phyloP scores from a whole-genome alignment of 176 grass and related monocot genomes.

The Aegilops bicornis region DNA sequence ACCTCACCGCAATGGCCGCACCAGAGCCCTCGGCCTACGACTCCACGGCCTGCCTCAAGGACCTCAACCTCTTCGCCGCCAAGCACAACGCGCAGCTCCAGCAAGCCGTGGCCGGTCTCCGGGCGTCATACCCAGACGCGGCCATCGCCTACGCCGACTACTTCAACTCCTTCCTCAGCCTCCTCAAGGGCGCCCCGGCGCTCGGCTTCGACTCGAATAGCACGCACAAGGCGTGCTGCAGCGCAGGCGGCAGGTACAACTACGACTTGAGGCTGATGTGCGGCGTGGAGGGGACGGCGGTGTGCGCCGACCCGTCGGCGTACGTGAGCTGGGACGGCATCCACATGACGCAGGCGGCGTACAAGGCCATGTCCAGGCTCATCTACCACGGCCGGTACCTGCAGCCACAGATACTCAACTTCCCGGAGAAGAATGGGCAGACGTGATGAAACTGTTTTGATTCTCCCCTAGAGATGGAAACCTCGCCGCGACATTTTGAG shows the following conservation, averaged over 20 bases:
- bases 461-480: neutral
- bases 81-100: conserved; percentile 68
- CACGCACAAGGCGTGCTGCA: conserved; percentile 69
- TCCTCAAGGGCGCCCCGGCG: conserved; percentile 42
- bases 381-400: conserved; percentile 48
- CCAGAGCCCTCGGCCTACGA: conserved; percentile 51
- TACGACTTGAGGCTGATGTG: conserved; percentile 63
- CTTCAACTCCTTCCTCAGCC: conserved; percentile 65
- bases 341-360: conserved; percentile 87
- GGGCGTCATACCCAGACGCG: conserved; percentile 31
- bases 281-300: conserved; percentile 38
- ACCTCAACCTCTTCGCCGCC: conserved; percentile 61
- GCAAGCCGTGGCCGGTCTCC: conserved; percentile 39
- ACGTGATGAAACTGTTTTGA: neutral
- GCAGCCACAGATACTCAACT: conserved; percentile 51
- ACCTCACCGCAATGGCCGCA: conserved; percentile 56
- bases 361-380: conserved; percentile 54
- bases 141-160: conserved; percentile 82
- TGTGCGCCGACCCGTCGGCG: conserved; percentile 52
- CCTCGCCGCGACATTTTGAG: neutral
- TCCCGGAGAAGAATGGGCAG: conserved; percentile 3
- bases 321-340: conserved; percentile 90
- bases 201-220: conserved; percentile 59
- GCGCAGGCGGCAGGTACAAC: conserved; percentile 63
- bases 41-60: conserved; percentile 48